These are phyloP conservation scores for Multifurca ochricompacta DNA, from an alignment of 768 basidiomycete genomes.

Conservation along the genomic window DNA sequence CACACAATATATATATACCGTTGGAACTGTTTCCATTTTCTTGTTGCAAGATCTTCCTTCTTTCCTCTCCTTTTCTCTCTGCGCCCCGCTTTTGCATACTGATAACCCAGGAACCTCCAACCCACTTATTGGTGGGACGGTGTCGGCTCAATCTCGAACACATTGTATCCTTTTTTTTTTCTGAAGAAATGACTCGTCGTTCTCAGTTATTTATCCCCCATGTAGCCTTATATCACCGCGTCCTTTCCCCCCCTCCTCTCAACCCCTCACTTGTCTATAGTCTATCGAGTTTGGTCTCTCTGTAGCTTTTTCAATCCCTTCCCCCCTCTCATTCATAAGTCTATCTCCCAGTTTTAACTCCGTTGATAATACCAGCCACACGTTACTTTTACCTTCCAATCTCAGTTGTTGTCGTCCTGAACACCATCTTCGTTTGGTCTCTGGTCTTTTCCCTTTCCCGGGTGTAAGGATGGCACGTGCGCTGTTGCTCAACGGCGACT, in stretches of 20 bases:
- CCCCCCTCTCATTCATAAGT: too few species aligned
- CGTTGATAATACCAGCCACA: too few species aligned
- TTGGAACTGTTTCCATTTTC: conserved; percentile 1
- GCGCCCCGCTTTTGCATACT: background rate
- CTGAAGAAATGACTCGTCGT: background rate
- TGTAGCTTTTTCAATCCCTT: too few species aligned
- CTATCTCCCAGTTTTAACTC: too few species aligned
- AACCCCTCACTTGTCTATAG: background rate
- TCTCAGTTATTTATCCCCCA: conserved; percentile 4
- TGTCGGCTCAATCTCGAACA: background rate
- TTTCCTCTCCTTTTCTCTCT: background rate
- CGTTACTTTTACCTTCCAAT: too few species aligned
- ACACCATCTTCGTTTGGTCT: too few species aligned
- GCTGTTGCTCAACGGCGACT: too few species aligned
- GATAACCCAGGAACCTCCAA: conserved; percentile 1
- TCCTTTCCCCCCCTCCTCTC: too few species aligned
- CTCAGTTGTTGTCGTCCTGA: too few species aligned
- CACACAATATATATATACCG: conserved; percentile 9
- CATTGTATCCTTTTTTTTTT: conserved; percentile 8
- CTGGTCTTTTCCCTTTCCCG: too few species aligned
- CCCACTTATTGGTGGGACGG: too few species aligned
- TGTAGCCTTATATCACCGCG: conserved; percentile 21
- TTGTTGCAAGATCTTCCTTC: background rate
- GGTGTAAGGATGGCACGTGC: too few species aligned
- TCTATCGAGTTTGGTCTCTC: background rate